Evolutionary conservation across 805 yeast genomes (phyloP).

Genomic region (Diddensiella caesifluorescens): DNA sequence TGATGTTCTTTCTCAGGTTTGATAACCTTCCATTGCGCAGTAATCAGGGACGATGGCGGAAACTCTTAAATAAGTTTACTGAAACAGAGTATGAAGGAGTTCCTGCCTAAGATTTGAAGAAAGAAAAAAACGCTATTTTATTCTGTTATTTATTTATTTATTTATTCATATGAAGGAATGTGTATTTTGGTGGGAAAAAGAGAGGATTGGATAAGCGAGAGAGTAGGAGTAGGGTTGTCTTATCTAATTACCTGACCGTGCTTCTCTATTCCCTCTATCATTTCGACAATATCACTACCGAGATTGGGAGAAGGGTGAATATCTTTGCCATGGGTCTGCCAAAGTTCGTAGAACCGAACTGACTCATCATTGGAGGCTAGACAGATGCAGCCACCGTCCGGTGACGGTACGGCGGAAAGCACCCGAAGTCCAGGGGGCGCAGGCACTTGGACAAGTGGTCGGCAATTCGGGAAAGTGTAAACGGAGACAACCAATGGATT

Average conservation of each 20-base stretch:
- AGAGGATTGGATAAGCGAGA: too few species aligned
- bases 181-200: too few species aligned
- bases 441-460: constrained; percentile 43
- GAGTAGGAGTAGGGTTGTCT: too few species aligned
- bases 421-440: constrained; percentile 52
- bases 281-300: constrained; percentile 18
- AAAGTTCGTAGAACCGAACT: constrained; percentile 65
- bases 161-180: constrained; percentile 7
- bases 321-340: constrained; percentile 36
- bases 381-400: constrained; percentile 57
- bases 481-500: constrained; percentile 51
- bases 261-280: constrained; percentile 18
- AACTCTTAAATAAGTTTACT: constrained; percentile 47
- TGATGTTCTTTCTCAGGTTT: constrained; percentile 52
- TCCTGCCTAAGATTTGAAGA: constrained; percentile 68
- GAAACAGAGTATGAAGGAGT: constrained; percentile 79
- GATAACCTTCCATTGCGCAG: constrained; percentile 64
- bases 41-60: constrained; percentile 62
- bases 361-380: constrained; percentile 77
- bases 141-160: constrained; percentile 13
- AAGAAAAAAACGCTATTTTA: constrained; percentile 27
- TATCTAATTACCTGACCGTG: neutral
- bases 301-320: neutral
- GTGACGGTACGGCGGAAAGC: constrained; percentile 61
- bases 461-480: constrained; percentile 64